Evolutionary conservation across 257 asterid species (phyloP), one percentile per base, ranked within the genome.

Genomic region (Solanum paucissectum): DNA sequence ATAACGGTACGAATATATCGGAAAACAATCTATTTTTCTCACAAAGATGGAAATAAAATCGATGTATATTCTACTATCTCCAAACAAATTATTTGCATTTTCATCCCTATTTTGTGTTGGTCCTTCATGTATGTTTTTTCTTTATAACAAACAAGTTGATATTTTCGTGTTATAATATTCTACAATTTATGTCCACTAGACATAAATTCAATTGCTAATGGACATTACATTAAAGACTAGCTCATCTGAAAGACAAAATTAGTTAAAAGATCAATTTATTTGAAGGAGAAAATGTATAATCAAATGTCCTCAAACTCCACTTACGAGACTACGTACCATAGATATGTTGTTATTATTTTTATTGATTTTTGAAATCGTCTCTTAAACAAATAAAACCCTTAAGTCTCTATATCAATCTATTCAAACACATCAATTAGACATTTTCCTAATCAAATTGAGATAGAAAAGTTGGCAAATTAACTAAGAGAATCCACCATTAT

Each of bases 21-120:
- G 7, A 5, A 49, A 49, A 49, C 0, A 8, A 23, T 20, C 1
- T 21, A 0, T 58, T 20, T 58, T 3, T 8, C 11, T 21, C 0
- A 58, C 3, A 21, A 58, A 58, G 12, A 21, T 21, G 8, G 2
- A 21, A 0, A 6, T 52, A 0, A 52, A 5, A 6, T 52, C 1
- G 2, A 0, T 52, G 1, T 3, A 58, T 21, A 58, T 16, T 2
- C 2, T 52, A 5, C 7, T 3, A 0, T 52, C 2, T 52, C 6
- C 2, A 52, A 16, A 52, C 23, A 16, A 0, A 52, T 46, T 58
- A 20, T 20, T 7, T 58, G 27, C 27, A 8, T 23, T 58, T 58
- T 21, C n/a, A 0, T 9, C 12, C 27, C 1, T 20, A 21, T 3
- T 58, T 21, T 20, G 0, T 21, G 27, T 58, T 58, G 68, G 68